A percentile compares a stretch with the other conserved stretches of the same genome.
phyloP scores from a whole-genome alignment of 2,329 filamentous ascomycete genomes.

The Alternaria gaisen region DNA sequence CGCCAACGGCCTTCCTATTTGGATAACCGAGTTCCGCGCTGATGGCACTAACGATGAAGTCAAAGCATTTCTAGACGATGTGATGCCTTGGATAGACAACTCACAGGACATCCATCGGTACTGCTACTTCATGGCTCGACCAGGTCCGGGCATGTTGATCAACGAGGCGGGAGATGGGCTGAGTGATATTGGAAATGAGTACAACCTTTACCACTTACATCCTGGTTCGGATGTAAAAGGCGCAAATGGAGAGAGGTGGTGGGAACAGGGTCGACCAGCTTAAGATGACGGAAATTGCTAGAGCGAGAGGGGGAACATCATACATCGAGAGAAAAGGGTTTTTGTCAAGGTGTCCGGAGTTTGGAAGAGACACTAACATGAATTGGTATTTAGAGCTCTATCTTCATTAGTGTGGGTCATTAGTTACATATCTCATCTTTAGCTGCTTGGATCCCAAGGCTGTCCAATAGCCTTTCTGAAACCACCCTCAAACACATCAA shows the following conservation, averaged over 20 bases:
- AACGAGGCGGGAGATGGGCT: constrained; percentile 25
- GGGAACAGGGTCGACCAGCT: not conserved
- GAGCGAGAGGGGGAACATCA: not conserved
- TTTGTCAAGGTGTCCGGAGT: not conserved
- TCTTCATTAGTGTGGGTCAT: not conserved
- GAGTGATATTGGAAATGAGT: constrained; percentile 26
- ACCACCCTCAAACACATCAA: constrained; percentile 37
- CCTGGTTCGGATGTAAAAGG: not conserved
- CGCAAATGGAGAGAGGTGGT: not conserved
- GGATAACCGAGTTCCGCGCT: constrained; percentile 48
- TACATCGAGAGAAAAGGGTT: not conserved
- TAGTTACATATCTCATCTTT: not conserved
- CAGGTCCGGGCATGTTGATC: constrained; percentile 25
- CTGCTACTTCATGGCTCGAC: constrained; percentile 37
- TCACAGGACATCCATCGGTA: constrained; percentile 42
- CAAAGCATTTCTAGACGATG: constrained; percentile 33
- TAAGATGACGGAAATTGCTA: not conserved
- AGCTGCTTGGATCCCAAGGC: constrained; percentile 21
- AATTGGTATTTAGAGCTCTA: not conserved
- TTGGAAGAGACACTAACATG: fast-evolving
- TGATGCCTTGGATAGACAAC: constrained; percentile 45
- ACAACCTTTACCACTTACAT: constrained; percentile 10
- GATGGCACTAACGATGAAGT: constrained; percentile 30
- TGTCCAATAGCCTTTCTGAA: constrained; percentile 38
- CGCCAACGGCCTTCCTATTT: constrained; percentile 61